A percentile compares a stretch with the other conserved stretches of the same genome.
Conservation (phyloP, 163 green algal species). For the Scenedesmus sp. region DNA sequence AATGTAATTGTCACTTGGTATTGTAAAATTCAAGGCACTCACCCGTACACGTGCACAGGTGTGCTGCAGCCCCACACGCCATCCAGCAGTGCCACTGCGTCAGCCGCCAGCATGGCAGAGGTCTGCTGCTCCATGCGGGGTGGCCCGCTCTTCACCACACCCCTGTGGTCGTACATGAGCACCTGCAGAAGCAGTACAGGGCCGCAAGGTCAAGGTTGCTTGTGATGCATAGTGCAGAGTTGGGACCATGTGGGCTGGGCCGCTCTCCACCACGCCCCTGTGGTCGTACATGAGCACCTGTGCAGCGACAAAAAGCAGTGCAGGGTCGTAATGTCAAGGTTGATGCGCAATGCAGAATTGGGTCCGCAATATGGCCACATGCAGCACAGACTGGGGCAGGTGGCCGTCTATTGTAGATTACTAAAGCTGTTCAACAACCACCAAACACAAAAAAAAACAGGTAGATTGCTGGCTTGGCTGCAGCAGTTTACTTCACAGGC, state of each 20-base stretch:
- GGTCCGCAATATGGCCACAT: too few species aligned
- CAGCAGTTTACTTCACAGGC: background rate
- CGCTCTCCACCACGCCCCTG: constrained; percentile 27
- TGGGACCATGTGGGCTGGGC: background rate
- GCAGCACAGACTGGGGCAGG: too few species aligned
- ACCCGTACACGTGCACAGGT: constrained; percentile 49
- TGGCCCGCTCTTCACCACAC: constrained; percentile 7
- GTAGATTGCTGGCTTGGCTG: too few species aligned
- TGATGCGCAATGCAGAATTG: too few species aligned
- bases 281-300: constrained; percentile 44
- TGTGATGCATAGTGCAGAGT: too few species aligned
- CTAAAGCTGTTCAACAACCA: too few species aligned
- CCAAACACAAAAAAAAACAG: too few species aligned
- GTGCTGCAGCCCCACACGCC: constrained; percentile 15
- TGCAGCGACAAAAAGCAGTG: background rate
- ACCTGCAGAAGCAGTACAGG: background rate
- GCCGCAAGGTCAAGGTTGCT: too few species aligned
- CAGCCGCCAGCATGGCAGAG: constrained; percentile 24
- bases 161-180: constrained; percentile 45
- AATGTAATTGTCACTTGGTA: too few species aligned
- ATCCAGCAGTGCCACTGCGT: constrained; percentile 26
- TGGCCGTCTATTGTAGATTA: too few species aligned
- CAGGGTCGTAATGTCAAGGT: too few species aligned
- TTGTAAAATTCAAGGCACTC: background rate
- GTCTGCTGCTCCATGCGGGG: background rate